Percentiles rank a stretch among this genome's conserved stretches.
Conservation (phyloP, 176 grass and related monocot species). For the Metroxylon sagu region DNA sequence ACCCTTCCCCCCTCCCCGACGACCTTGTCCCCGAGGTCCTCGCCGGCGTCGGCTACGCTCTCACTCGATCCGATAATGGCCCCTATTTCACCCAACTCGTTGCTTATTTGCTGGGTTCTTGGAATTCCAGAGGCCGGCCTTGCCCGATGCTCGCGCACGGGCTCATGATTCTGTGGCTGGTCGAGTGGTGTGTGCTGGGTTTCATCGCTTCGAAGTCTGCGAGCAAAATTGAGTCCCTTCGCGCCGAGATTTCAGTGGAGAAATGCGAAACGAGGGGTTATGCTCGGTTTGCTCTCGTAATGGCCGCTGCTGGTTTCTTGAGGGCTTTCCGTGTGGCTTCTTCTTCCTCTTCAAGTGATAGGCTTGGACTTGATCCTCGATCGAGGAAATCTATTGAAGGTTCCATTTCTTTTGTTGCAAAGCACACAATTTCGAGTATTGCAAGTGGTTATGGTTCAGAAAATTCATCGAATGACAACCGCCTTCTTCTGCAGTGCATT, state of each 20-base stretch:
- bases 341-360: conserved; percentile 24
- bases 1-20: not conserved
- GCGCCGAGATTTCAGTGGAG: conserved; percentile 26
- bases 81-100: conserved; percentile 22
- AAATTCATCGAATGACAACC: conserved; percentile 8
- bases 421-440: conserved; percentile 24
- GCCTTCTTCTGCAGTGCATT: conserved; percentile 51
- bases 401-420: conserved; percentile 46
- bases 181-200: conserved; percentile 62
- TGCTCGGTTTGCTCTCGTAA: conserved; percentile 36
- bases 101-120: conserved; percentile 36
- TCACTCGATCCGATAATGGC: conserved; percentile 29
- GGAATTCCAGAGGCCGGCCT: conserved; percentile 12
- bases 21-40: conserved; percentile 33
- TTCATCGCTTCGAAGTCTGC: conserved; percentile 40
- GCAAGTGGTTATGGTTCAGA: not conserved
- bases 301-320: conserved; percentile 45
- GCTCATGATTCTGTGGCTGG: conserved; percentile 56
- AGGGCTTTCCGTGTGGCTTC: conserved; percentile 42
- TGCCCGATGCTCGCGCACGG: conserved; percentile 16
- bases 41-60: conserved; percentile 48
- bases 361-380: conserved; percentile 42
- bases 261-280: conserved; percentile 23
- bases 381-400: conserved; percentile 43
- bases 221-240: conserved; percentile 41